These are phyloP conservation scores for Populus pruinosa DNA, from an alignment of 345 rosid species.

Conservation along the genomic window DNA sequence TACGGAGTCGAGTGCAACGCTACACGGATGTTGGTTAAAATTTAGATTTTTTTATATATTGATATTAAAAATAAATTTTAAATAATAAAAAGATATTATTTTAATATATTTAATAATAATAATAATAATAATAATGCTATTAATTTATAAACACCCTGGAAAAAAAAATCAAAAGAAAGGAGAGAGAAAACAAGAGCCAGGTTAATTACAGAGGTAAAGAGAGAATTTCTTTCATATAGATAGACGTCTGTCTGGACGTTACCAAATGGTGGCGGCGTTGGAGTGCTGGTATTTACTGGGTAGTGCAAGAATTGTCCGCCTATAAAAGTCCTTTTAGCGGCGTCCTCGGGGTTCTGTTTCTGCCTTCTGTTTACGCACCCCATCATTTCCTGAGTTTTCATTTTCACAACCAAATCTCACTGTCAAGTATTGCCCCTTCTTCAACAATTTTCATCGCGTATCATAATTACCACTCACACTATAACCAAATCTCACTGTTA, in stretches of 20 bases:
- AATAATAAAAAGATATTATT: too few relatives aligned
- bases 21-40: too few relatives aligned
- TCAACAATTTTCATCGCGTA: too few relatives aligned
- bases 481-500: background rate
- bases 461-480: too few relatives aligned
- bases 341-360: constrained; percentile 14
- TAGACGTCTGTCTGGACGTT: background rate
- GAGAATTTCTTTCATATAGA: background rate
- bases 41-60: too few relatives aligned
- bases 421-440: background rate
- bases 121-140: too few relatives aligned
- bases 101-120: too few relatives aligned
- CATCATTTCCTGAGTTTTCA: constrained; percentile 20
- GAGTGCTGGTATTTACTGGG: background rate
- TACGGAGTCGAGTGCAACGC: too few relatives aligned
- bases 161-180: background rate
- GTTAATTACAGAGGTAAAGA: background rate
- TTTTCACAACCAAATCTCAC: background rate
- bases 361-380: constrained; percentile 20
- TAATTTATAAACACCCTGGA: background rate
- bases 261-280: background rate
- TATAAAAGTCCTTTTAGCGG: constrained; percentile 14
- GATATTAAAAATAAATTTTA: too few relatives aligned
- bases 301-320: constrained; percentile 16
- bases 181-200: background rate